phyloP scores from a whole-genome alignment of 2,329 filamentous ascomycete species.

The Fusarium beomiforme region DNA sequence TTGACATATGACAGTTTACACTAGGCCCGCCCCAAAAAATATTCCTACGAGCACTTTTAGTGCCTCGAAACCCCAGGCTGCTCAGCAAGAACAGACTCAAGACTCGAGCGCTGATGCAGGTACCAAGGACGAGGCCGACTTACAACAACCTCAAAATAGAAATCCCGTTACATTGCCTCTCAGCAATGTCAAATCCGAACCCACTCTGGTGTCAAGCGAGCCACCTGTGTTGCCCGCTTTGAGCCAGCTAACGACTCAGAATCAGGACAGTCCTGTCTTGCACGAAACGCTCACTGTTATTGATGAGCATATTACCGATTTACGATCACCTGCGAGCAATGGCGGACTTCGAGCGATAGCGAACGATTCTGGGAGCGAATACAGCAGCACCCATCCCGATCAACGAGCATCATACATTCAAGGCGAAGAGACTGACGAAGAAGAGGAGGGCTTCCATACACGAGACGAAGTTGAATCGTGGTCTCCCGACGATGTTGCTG shows the following conservation, averaged over 20 bases:
- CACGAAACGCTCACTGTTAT: constrained; percentile 96
- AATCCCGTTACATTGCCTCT: constrained; percentile 57
- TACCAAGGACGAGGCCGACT: constrained; percentile 45
- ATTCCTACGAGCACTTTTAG: constrained; percentile 45
- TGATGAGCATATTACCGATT: constrained; percentile 94
- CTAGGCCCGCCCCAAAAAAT: constrained; percentile 64
- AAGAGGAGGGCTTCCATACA: constrained; percentile 79
- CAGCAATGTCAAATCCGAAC: constrained; percentile 51
- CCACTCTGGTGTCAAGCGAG: constrained; percentile 41
- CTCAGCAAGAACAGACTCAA: constrained; percentile 46
- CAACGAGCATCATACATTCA: constrained; percentile 90
- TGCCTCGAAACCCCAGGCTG: constrained; percentile 44
- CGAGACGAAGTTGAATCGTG: constrained; percentile 80
- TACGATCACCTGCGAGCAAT: constrained; percentile 66
- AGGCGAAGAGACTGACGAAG: constrained; percentile 94
- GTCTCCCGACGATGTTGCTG: constrained; percentile 84
- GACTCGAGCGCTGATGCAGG: constrained; percentile 38
- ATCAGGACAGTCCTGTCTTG: constrained; percentile 77
- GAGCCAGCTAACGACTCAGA: constrained; percentile 53
- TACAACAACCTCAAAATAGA: constrained; percentile 49
- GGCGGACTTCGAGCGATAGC: constrained; percentile 62
- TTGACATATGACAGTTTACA: constrained; percentile 64
- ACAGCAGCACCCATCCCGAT: constrained; percentile 82
- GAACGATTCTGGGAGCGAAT: constrained; percentile 89
- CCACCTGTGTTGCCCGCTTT: constrained; percentile 40